These are phyloP conservation scores for Fusarium nygamai DNA, from an alignment of 2,329 filamentous ascomycete species.

Conservation along the genomic window DNA sequence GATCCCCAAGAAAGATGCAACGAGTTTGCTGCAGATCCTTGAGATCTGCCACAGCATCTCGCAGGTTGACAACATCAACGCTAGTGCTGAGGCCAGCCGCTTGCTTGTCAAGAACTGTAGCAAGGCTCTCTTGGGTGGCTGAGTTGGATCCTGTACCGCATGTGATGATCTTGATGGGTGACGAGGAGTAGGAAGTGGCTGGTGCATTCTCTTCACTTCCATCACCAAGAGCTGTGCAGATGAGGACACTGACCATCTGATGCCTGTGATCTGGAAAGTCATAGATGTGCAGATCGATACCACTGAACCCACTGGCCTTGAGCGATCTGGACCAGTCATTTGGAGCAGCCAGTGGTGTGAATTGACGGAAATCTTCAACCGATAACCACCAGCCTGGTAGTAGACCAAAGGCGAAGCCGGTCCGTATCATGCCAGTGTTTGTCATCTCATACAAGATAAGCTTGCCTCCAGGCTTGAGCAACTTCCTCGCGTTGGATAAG, in stretches of 20 bases:
- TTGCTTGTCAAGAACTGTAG: background rate
- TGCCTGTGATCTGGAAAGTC: conserved; percentile 3
- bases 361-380: background rate
- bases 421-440: background rate
- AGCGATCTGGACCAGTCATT: background rate
- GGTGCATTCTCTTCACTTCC: background rate
- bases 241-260: conserved; percentile 4
- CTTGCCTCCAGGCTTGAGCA: conserved; percentile 4
- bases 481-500: background rate
- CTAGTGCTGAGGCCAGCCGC: background rate
- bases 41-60: background rate
- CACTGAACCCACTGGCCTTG: background rate
- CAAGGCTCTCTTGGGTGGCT: background rate
- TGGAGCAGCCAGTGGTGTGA: background rate
- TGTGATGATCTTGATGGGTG: background rate
- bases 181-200: background rate
- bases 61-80: background rate
- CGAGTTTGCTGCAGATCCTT: background rate
- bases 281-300: background rate
- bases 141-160: background rate
- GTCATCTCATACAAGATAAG: conserved; percentile 9
- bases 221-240: background rate
- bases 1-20: background rate
- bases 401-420: background rate
- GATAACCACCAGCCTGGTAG: background rate